Evolutionary conservation across 1,284 basidiomycete genomes (phyloP).

Genomic region (Mycena sp.): DNA sequence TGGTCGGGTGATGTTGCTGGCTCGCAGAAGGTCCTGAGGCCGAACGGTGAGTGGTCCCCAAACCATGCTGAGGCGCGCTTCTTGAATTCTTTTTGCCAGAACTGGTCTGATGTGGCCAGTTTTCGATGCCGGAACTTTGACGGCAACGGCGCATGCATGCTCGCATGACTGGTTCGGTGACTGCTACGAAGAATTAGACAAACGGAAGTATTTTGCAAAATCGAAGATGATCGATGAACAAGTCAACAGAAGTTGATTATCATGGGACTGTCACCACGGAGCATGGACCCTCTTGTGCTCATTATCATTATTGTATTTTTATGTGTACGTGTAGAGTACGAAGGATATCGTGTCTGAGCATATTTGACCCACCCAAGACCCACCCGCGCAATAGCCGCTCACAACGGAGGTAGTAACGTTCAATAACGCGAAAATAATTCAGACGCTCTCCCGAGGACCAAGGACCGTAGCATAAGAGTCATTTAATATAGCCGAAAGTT

Average conservation of each 20-base stretch:
- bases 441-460: too few relatives aligned
- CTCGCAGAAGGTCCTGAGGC: slow-evolving; percentile 9
- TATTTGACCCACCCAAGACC: too few relatives aligned
- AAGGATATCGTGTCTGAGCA: too few relatives aligned
- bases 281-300: too few relatives aligned
- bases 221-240: background rate
- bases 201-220: background rate
- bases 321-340: too few relatives aligned
- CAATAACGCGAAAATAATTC: too few relatives aligned
- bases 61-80: slow-evolving; percentile 3
- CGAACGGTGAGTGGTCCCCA: slow-evolving; percentile 16
- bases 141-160: slow-evolving; percentile 3
- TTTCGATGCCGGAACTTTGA: slow-evolving; percentile 1
- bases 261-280: background rate
- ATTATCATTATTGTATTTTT: too few relatives aligned
- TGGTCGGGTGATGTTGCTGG: slow-evolving; percentile 1
- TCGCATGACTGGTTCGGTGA: background rate
- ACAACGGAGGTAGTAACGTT: too few relatives aligned
- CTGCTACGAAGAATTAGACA: background rate
- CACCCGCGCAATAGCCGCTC: too few relatives aligned
- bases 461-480: too few relatives aligned
- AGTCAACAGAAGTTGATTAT: background rate
- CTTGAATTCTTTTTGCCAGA: slow-evolving; percentile 24
- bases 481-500: too few relatives aligned
- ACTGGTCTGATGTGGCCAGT: too few relatives aligned